Evolutionary conservation across 179 eudicot species (phyloP).

Genomic region (Heliamphora pulchella): DNA sequence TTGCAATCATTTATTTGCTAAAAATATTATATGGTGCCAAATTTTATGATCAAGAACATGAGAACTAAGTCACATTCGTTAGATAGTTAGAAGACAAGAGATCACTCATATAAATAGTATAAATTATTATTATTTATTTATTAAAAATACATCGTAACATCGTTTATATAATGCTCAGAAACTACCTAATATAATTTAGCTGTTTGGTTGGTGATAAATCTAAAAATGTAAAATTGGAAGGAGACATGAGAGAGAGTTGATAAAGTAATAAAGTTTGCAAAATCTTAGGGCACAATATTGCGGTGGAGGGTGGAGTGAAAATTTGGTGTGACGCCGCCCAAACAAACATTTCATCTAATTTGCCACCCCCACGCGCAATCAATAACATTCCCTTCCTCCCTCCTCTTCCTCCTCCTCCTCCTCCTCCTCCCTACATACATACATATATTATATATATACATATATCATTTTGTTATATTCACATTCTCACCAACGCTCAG

Average conservation of each 20-base stretch:
- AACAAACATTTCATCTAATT: constrained; percentile 37
- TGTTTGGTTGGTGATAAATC: not conserved
- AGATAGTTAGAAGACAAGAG: too few relatives aligned
- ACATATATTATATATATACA: constrained; percentile 9
- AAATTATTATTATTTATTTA: too few relatives aligned
- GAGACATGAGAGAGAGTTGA: constrained; percentile 8
- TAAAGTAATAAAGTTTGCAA: not conserved
- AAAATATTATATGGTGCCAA: too few relatives aligned
- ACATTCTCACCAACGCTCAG: not conserved
- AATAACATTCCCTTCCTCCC: constrained; percentile 20
- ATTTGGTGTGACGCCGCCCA: constrained; percentile 66
- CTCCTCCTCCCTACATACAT: not conserved
- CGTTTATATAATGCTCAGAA: too few relatives aligned
- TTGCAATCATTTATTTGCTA: too few relatives aligned
- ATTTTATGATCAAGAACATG: too few relatives aligned
- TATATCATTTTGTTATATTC: not conserved
- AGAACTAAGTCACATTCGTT: too few relatives aligned
- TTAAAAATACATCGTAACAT: too few relatives aligned
- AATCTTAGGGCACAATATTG: constrained; percentile 31
- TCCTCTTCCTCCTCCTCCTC: not conserved
- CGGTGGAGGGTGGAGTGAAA: constrained; percentile 51
- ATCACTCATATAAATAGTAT: too few relatives aligned
- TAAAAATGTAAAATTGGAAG: constrained; percentile 11
- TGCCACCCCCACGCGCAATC: constrained; percentile 74
- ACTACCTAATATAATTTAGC: too few relatives aligned